phyloP scores from a whole-genome alignment of 805 yeast genomes.

The Priceomyces medius region DNA sequence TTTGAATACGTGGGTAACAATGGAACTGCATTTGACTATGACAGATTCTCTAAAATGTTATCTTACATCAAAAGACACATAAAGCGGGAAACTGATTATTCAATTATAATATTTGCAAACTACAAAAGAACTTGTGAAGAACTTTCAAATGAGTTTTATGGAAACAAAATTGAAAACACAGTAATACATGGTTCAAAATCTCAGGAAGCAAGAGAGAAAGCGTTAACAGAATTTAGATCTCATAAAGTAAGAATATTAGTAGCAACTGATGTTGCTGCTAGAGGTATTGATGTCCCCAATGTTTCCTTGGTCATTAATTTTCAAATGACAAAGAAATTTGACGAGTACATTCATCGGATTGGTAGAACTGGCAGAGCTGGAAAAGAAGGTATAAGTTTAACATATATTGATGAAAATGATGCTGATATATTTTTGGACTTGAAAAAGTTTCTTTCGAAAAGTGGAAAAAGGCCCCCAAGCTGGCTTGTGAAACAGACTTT shows the following conservation, averaged over 20 bases:
- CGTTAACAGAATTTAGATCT: slow-evolving; percentile 57
- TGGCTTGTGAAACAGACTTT: slow-evolving; percentile 17
- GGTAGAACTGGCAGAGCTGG: slow-evolving; percentile 99
- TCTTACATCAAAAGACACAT: slow-evolving; percentile 47
- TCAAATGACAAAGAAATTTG: slow-evolving; percentile 76
- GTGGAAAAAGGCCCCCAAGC: slow-evolving; percentile 21
- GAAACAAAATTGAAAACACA: slow-evolving; percentile 46
- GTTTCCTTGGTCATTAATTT: slow-evolving; percentile 84
- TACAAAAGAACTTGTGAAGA: slow-evolving; percentile 71
- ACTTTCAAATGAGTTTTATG: slow-evolving; percentile 50
- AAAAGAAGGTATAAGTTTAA: slow-evolving; percentile 67
- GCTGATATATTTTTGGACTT: slow-evolving; percentile 50
- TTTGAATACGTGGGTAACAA: slow-evolving; percentile 44
- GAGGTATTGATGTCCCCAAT: slow-evolving; percentile 91
- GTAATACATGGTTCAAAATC: slow-evolving; percentile 84
- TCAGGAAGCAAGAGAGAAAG: slow-evolving; percentile 82
- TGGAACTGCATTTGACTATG: slow-evolving; percentile 22
- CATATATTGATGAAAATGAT: slow-evolving; percentile 66
- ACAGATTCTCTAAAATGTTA: slow-evolving; percentile 44
- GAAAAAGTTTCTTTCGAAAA: slow-evolving; percentile 45
- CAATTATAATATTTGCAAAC: slow-evolving; percentile 78
- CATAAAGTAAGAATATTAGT: slow-evolving; percentile 63
- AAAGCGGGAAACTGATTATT: slow-evolving; percentile 15
- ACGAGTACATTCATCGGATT: slow-evolving; percentile 86
- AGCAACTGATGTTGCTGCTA: slow-evolving; percentile 94